Conservation (phyloP, 1,139 yeast genomes). For the Geotrichum citri-aurantii region DNA sequence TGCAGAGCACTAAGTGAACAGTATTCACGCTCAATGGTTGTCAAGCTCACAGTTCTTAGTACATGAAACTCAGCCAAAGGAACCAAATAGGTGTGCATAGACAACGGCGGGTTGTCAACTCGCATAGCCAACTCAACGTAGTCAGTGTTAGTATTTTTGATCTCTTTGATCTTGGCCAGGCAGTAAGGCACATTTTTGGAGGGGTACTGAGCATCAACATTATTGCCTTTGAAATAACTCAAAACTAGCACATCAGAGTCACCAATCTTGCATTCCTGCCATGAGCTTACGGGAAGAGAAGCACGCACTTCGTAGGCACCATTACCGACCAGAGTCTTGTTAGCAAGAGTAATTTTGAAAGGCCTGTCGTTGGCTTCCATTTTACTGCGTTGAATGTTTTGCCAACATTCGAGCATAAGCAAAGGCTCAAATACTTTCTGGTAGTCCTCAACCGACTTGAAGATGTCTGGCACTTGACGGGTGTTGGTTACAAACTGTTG, state of each 20-base stretch:
- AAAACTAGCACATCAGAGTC: slow-evolving; percentile 79
- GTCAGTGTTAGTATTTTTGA: slow-evolving; percentile 55
- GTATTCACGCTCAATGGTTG: slow-evolving; percentile 89
- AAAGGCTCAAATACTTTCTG: slow-evolving; percentile 68
- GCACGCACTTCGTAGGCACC: slow-evolving; percentile 67
- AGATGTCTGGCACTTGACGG: slow-evolving; percentile 42
- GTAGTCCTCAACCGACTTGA: slow-evolving; percentile 58
- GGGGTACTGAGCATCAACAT: slow-evolving; percentile 22
- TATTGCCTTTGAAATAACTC: slow-evolving; percentile 41
- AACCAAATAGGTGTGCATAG: slow-evolving; percentile 12
- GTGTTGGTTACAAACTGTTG: slow-evolving; percentile 54
- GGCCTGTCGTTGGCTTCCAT: slow-evolving; percentile 60
- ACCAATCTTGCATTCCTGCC: slow-evolving; percentile 51
- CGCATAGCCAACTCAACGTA: slow-evolving; percentile 69
- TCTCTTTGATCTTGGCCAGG: slow-evolving; percentile 70
- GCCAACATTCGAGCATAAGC: slow-evolving; percentile 89
- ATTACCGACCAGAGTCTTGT: slow-evolving; percentile 18
- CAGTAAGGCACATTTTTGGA: slow-evolving; percentile 42
- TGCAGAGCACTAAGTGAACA: slow-evolving; percentile 75
- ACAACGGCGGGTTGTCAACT: slow-evolving; percentile 43
- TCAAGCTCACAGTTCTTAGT: slow-evolving; percentile 65
- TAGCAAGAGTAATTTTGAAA: slow-evolving; percentile 39
- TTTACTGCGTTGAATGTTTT: slow-evolving; percentile 70
- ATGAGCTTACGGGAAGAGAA: slow-evolving; percentile 52
- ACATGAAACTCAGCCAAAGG: slow-evolving; percentile 44